Evolutionary conservation across 352 stramenopile species (phyloP).

Genomic region (Thalassiosira exigua): DNA sequence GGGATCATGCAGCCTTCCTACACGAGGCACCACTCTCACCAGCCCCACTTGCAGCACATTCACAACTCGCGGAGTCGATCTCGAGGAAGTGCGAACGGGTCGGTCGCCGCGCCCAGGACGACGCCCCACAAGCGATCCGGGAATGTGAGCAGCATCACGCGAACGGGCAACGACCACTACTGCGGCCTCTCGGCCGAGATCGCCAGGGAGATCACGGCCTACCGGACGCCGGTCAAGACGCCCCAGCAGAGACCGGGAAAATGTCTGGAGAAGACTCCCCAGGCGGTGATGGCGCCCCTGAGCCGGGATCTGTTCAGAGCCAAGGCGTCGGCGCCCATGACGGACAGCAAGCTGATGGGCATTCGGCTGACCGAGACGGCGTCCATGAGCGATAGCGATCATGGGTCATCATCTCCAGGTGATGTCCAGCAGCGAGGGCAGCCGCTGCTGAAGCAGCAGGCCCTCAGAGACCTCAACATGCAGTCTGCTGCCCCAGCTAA

Average conservation of each 20-base stretch:
- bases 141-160: slow-evolving; percentile 1
- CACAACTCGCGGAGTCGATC: not conserved
- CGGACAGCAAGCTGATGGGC: slow-evolving; percentile 19
- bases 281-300: slow-evolving; percentile 11
- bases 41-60: not conserved
- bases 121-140: not conserved
- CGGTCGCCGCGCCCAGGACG: not conserved
- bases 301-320: slow-evolving; percentile 22
- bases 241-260: not conserved
- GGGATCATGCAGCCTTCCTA: not conserved
- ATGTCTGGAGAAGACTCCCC: too few species aligned
- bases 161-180: slow-evolving; percentile 32
- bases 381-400: slow-evolving; percentile 23
- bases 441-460: not conserved
- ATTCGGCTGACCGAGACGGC: slow-evolving; percentile 9
- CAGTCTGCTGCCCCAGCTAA: not conserved
- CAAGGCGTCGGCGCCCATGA: slow-evolving; percentile 13
- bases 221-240: slow-evolving; percentile 23
- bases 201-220: slow-evolving; percentile 23
- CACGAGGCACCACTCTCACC: not conserved
- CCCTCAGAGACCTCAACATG: not conserved
- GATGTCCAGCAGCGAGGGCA: too few species aligned
- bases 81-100: not conserved
- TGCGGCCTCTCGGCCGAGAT: slow-evolving; percentile 50
- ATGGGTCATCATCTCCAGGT: not conserved